Conservation (phyloP, 208 protist species). For the Endotrypanum monterogeii region DNA sequence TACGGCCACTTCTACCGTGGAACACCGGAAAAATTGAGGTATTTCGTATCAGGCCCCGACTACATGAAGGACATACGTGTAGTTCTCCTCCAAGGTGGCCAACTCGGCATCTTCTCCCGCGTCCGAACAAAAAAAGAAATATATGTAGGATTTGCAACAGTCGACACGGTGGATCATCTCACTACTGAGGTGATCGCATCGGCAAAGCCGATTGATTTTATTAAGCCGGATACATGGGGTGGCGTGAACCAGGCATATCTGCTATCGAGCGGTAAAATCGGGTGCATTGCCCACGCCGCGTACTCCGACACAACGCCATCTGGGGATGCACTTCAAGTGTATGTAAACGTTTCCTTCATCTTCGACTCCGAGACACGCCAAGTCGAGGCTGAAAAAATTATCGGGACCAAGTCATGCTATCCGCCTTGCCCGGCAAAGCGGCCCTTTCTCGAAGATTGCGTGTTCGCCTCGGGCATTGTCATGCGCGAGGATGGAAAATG, state of each 20-base stretch:
- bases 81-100: conserved; percentile 32
- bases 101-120: conserved; percentile 45
- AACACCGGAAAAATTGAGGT: conserved; percentile 15
- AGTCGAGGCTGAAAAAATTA: conserved; percentile 12
- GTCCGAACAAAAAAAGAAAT: conserved; percentile 29
- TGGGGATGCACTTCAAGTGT: conserved; percentile 32
- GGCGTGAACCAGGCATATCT: conserved; percentile 55
- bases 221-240: conserved; percentile 39
- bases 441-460: conserved; percentile 37
- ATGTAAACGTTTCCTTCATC: conserved; percentile 46
- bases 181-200: conserved; percentile 31
- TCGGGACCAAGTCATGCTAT: conserved; percentile 44
- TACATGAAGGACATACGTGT: conserved; percentile 58
- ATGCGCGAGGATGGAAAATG: conserved; percentile 57
- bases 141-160: conserved; percentile 38
- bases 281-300: conserved; percentile 52
- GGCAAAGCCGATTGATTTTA: conserved; percentile 33
- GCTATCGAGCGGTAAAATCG: conserved; percentile 45
- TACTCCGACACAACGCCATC: conserved; percentile 19
- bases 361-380: conserved; percentile 34
- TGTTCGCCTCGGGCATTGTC: conserved; percentile 55
- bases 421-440: conserved; percentile 33
- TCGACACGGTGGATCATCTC: conserved; percentile 39
- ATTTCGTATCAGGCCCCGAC: conserved; percentile 45
- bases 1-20: conserved; percentile 49